Base-by-base conservation (phyloP, 2,329 filamentous ascomycete genomes). In the Aspergillus pseudoviridinutans region DNA sequence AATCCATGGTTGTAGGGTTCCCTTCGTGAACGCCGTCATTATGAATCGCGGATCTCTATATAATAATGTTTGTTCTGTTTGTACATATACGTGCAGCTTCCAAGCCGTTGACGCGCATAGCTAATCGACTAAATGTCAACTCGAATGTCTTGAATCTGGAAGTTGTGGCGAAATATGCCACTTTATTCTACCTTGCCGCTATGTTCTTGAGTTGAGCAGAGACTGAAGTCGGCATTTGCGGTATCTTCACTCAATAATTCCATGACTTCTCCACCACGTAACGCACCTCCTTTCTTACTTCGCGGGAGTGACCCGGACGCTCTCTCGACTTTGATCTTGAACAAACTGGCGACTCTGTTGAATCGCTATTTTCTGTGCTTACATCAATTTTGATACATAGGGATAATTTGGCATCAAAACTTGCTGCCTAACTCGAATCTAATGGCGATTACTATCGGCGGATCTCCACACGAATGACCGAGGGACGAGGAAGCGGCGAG, bases 401-500 rank as follows among this genome's bases (percentile, higher is more conserved):
- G 6, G 7, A 41, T 25, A 6, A n/a, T 32, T 38, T 28, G 20
- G 44, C 44, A n/a, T 49, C 12, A 29, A 46, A 51, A 41, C 25
- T 46, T 52, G n/a, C 41, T 29, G 47, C 25, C 24, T 50, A 57
- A 20, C 20, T 52, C 17, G 57, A 60, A 50, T 58, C 63, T 42
- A 54, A 68, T 59, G 64, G 61, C 47, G 61, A 50, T 35, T 57
- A 62, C 28, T 58, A 57, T 47, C 64, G 62, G 42, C 64, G 51
- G 22, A 52, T 44, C 29, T 56, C 58, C 32, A 55, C 61, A 29
- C 64, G 64, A 54, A 69, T 68, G 66, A 69, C 63, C 44, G 66
- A 69, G 29, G 68, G 62, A 47, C 65, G 65, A 61, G 60, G 54
- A 29, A 71, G 69, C 53, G 66, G 67, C 52, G 70, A 74, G 61